Evolutionary conservation across 805 yeast genomes (phyloP), one percentile per base, ranked within the genome.

Genomic region (Pichia rugopelliculosa): DNA sequence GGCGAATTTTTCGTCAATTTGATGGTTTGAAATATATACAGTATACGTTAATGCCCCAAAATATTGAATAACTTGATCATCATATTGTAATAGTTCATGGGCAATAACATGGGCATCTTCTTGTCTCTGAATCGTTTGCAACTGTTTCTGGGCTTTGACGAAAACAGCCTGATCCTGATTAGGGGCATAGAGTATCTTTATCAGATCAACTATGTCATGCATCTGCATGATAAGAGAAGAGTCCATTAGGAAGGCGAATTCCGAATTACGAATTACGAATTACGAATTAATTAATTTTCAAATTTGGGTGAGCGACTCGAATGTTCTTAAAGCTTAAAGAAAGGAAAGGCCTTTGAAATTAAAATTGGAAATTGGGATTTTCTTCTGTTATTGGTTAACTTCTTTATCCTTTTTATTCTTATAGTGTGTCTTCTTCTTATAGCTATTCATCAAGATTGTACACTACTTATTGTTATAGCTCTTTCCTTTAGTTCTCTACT

Each of bases 21-120:
- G 45, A 21, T 58, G 51, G 21, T 33, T 24, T 17, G 41, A 47
- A 21, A 53, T 43, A 39, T 36, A 53, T 5, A 87, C 93, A 0
- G 87, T 75, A 49, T 78, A 80, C 0, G 96, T 87, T 48, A 85
- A 71, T 0, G 95, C 95, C 0, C 95, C 96, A 57, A 87, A 82
- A 60, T 83, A 87, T 57, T 80, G 78, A 52, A 81, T 76, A 48
- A 75, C 76, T 39, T 67, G 54, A 1, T 76, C 71, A 3, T 59
- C 57, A 2, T 60, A 51, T 41, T 50, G 50, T 8, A 87, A 65
- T 20, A 87, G 68, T 36, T 64, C 54, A 33, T 74, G 70, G 0
- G 90, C 95, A 22, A 87, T 58, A 2, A 54, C 53, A 67, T 79
- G 72, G 1, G 87, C 91, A 42, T 72, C 57, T 0, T 66, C 62